A percentile compares a stretch with the other conserved stretches of the same genome.
Evolutionary conservation across 257 asterid species (phyloP).

Genomic region (Solanum clarkiae): DNA sequence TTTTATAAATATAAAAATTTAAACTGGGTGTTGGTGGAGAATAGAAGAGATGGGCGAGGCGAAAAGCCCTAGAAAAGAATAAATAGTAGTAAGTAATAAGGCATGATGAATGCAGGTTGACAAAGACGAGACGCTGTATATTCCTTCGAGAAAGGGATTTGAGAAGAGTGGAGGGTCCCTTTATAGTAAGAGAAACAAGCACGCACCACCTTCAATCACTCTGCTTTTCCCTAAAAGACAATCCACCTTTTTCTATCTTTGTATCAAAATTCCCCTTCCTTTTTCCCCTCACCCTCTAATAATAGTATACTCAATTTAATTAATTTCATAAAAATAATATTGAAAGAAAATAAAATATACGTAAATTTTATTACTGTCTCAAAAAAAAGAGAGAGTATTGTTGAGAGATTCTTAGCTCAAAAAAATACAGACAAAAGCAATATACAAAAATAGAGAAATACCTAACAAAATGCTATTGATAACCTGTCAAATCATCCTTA

Average conservation of each 20-base stretch:
- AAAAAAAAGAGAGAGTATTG: too few species aligned
- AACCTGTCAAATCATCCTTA: too few species aligned
- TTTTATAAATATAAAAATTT: neutral
- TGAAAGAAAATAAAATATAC: too few species aligned
- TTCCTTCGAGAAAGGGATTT: constrained; percentile 65
- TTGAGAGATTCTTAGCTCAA: too few species aligned
- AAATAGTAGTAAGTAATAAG: neutral
- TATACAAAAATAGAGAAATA: too few species aligned
- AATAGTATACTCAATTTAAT: too few species aligned
- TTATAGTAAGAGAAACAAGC: neutral
- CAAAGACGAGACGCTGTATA: constrained; percentile 57
- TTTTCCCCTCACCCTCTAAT: neutral
- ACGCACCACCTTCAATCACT: constrained; percentile 14
- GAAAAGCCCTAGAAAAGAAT: constrained; percentile 5
- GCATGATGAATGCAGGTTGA: constrained; percentile 45
- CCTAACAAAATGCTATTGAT: too few species aligned
- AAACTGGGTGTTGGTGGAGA: neutral
- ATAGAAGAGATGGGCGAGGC: neutral
- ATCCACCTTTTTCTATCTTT: constrained; percentile 22
- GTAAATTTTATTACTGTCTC: too few species aligned
- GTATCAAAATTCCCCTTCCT: neutral
- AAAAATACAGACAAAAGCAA: too few species aligned
- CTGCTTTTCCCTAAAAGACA: constrained; percentile 21
- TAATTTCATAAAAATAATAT: too few species aligned
- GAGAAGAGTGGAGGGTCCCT: constrained; percentile 24